Conservation (phyloP, 345 rosid genomes). For the Salix brachista region DNA sequence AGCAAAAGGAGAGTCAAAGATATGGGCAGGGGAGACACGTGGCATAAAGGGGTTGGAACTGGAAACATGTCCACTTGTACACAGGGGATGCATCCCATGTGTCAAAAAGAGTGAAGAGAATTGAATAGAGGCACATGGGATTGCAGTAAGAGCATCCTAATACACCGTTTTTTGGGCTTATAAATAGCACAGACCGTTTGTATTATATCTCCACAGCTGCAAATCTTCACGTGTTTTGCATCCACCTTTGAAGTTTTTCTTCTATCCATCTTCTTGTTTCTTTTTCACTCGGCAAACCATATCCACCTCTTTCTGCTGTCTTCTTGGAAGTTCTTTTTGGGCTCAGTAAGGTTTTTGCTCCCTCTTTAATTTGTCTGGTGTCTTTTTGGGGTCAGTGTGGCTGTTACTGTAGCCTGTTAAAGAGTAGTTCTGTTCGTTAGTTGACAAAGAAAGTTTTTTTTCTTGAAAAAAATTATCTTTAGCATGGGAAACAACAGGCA, state of each 20-base stretch:
- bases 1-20: constrained; percentile 11
- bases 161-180: constrained; percentile 27
- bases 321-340: not conserved
- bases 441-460: constrained; percentile 24
- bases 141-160: constrained; percentile 3
- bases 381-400: constrained; percentile 19
- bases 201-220: constrained; percentile 15
- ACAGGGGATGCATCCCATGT: constrained; percentile 5
- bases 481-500: constrained; percentile 35
- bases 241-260: not conserved
- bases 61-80: constrained; percentile 22
- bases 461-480: not conserved
- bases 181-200: constrained; percentile 28
- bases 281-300: constrained; percentile 28
- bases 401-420: constrained; percentile 15
- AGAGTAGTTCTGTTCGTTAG: constrained; percentile 42
- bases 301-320: constrained; percentile 18
- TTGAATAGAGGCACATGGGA: constrained; percentile 19
- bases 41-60: constrained; percentile 27
- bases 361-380: not conserved
- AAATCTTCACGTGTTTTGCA: constrained; percentile 40
- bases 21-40: constrained; percentile 12
- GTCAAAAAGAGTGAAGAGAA: constrained; percentile 6
- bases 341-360: not conserved
- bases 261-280: constrained; percentile 7